Base-by-base conservation (phyloP, 192 early-diverging fungal species). In the Haplosporangium gracile region DNA sequence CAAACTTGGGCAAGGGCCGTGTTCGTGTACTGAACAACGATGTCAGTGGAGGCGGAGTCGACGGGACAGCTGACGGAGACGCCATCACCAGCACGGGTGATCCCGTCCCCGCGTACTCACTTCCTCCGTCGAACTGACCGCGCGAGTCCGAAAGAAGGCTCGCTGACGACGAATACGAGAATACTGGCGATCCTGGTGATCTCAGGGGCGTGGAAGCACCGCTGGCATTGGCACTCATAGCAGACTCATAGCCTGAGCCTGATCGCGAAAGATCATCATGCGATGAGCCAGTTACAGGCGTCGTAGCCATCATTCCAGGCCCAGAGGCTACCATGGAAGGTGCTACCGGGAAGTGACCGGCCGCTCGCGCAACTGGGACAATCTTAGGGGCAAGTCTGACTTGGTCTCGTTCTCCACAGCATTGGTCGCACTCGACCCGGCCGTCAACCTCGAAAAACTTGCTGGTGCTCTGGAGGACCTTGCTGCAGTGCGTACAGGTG, bases 371-470 rank as follows among this genome's bases (percentile, higher is more conserved):
- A 0, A 86, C 84, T 18, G 84, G 84, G 24, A 86, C 84, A 26
- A 86, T 78, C 75, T 86, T 86, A 45, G 84, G 84, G 22, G 77
- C 68, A 57, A 69, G 68, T 43, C 51, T 68, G 26, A 68, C 74
- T 45, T 70, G 40, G 47, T 83, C 83, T 24, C 74, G 45, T 42
- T 85, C 80, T 26, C 81, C 75, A 29, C 83, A 84, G 42, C 90
- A 92, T 40, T 74, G 49, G 24, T 89, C 88, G 57, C 91, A 92
- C 39, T 90, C 87, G n/a, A 87, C 83, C 32, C 77, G 79, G 3
- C 88, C 85, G 20, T 90, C 81, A 20, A 91, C 81, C 42, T 90
- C 89, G 51, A 75, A 89, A 63, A 92, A 88, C 36, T 81, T 83
- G 32, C 81, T 76, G 15, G 81, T 82, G n/a, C 85, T 82, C 6